Conservation (phyloP, 2,329 filamentous ascomycete genomes). For the Colletotrichum musae region DNA sequence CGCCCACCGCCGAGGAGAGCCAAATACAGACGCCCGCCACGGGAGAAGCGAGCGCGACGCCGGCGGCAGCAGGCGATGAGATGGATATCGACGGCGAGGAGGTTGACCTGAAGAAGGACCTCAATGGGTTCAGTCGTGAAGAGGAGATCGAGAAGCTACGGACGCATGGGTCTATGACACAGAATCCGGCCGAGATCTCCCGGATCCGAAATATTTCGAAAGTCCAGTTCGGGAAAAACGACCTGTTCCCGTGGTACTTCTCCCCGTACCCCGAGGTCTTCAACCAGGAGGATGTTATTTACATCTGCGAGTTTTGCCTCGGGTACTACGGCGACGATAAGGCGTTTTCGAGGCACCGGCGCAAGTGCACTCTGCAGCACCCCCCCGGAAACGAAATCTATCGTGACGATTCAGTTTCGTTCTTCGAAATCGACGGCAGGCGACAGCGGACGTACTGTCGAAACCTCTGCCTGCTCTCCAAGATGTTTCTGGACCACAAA, state of each 20-base stretch:
- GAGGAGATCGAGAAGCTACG: slow-evolving; percentile 97
- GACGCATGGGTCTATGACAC: slow-evolving; percentile 97
- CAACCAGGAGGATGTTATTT: slow-evolving; percentile 89
- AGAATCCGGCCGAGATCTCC: slow-evolving; percentile 96
- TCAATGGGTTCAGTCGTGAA: slow-evolving; percentile 78
- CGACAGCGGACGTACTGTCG: slow-evolving; percentile 97
- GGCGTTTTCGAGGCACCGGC: slow-evolving; percentile 86
- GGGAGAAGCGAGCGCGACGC: slow-evolving; percentile 60
- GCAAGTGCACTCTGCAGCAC: slow-evolving; percentile 91
- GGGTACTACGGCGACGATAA: slow-evolving; percentile 89
- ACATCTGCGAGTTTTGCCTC: slow-evolving; percentile 97
- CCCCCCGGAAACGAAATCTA: slow-evolving; percentile 99
- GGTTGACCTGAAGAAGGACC: slow-evolving; percentile 58
- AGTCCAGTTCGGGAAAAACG: slow-evolving; percentile 92
- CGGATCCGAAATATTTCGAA: slow-evolving; percentile 95
- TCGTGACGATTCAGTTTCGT: slow-evolving; percentile 91
- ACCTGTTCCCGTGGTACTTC: slow-evolving; percentile 99
- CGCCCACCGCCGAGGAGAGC: slow-evolving; percentile 57
- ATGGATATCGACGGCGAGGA: slow-evolving; percentile 70
- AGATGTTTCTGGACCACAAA: slow-evolving; percentile 98
- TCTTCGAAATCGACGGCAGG: slow-evolving; percentile 97
- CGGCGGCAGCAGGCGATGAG: slow-evolving; percentile 61
- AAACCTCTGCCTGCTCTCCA: slow-evolving; percentile 93
- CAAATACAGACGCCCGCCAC: slow-evolving; percentile 61
- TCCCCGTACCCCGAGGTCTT: slow-evolving; percentile 95